Evolutionary conservation across 202 grass and related monocot species (phyloP), one percentile per base, ranked within the genome.

Genomic region (Dendrocalamus latiflorus): DNA sequence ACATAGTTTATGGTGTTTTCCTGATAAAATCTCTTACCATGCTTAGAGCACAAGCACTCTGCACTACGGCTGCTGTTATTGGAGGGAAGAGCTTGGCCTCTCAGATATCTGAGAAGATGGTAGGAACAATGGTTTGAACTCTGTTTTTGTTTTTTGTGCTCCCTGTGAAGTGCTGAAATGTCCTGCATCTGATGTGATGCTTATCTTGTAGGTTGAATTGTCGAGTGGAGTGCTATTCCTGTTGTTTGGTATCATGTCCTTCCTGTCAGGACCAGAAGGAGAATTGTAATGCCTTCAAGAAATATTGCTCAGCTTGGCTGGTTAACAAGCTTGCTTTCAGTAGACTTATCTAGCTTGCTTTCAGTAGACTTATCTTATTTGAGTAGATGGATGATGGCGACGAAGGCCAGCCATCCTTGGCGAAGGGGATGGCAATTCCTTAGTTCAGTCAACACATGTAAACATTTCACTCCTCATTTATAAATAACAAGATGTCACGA

Each of bases 101-200:
- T 0, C 93, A 96, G 87, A 99, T 99, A 96, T 99, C 97, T 43
- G 97, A 99, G 79, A 96, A 89, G 72, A 99, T 94, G 97, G 97
- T 99, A 80, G 76, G 83, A 73, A 78, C 54, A 0, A 28, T 10
- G 75, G n/a, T 50, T 43, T 34, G 25, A 62, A 62, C 55, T 58
- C 37, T 50, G 47, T 65, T n/a, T n/a, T n/a, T n/a, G n/a, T n/a
- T 62, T 77, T 47, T 65, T 1, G 15, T 24, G 39, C 45, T 75
- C 43, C 37, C 18, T 28, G 28, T 15, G 18, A 72, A 80, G 7
- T 80, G 59, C 62, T 50, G 17, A 71, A 77, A 63, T 45, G 22
- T 10, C 18, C 34, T 30, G 8, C 22, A 63, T 76, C 59, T 89
- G 53, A 80, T 54, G 55, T 0, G 20, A 18, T 17, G 15, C 18